A percentile compares a stretch with the other conserved stretches of the same genome.
phyloP scores from a whole-genome alignment of 2,329 filamentous ascomycete genomes.

The Fusarium anguioides region DNA sequence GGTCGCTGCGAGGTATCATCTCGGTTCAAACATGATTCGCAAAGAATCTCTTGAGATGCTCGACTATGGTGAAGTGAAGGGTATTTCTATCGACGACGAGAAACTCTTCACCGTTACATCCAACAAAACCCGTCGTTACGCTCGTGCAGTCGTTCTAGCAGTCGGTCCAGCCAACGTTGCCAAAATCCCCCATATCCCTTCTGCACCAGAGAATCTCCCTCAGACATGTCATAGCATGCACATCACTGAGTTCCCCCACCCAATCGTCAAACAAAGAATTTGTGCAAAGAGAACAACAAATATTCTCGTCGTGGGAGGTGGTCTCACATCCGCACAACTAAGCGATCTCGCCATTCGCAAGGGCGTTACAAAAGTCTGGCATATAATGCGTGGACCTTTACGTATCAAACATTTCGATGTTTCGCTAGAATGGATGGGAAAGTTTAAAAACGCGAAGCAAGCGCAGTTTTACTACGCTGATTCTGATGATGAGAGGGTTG shows the following conservation, averaged over 20 bases:
- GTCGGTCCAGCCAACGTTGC: constrained; percentile 75
- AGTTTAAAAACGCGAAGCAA: constrained; percentile 82
- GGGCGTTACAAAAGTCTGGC: constrained; percentile 75
- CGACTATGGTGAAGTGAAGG: constrained; percentile 63
- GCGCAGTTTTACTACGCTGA: constrained; percentile 82
- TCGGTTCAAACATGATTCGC: constrained; percentile 62
- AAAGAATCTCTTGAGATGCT: constrained; percentile 71
- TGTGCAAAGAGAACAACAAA: constrained; percentile 63
- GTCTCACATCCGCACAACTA: constrained; percentile 80
- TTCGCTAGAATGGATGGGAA: constrained; percentile 81
- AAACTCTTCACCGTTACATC: constrained; percentile 75
- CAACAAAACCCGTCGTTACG: constrained; percentile 63
- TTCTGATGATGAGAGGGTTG: constrained; percentile 73
- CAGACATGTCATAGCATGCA: constrained; percentile 74
- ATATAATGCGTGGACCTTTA: constrained; percentile 71
- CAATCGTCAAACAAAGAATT: constrained; percentile 64
- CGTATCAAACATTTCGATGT: constrained; percentile 82
- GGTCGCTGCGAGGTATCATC: constrained; percentile 65
- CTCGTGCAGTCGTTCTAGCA: constrained; percentile 74
- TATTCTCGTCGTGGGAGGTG: constrained; percentile 78
- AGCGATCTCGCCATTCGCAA: constrained; percentile 72
- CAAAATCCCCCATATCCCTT: constrained; percentile 54
- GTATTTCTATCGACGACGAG: constrained; percentile 57
- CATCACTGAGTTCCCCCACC: constrained; percentile 67
- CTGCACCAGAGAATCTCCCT: constrained; percentile 46